These are phyloP conservation scores for Candida ipomoeae DNA, from an alignment of 805 yeast species.

Conservation along the genomic window DNA sequence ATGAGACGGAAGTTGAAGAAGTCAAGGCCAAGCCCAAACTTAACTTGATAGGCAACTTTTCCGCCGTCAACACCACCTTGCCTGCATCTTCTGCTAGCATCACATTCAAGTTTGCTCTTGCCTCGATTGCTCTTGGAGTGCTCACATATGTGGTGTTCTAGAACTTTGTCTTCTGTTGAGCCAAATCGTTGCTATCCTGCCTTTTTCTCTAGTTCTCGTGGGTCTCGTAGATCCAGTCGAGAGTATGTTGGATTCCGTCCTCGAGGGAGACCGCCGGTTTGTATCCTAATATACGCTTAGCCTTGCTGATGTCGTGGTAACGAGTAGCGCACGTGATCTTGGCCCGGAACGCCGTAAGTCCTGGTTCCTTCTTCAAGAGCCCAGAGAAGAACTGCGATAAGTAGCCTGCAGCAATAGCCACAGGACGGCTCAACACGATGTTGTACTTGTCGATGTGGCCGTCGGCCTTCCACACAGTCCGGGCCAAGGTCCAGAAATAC, in stretches of 20 bases:
- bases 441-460: constrained; percentile 72
- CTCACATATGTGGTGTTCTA: constrained; percentile 5
- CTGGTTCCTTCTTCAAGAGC: constrained; percentile 77
- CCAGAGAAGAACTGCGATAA: constrained; percentile 71
- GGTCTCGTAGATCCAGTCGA: constrained; percentile 85
- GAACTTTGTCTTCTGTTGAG: not conserved
- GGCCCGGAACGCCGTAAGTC: constrained; percentile 94
- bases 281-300: constrained; percentile 73
- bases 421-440: constrained; percentile 63
- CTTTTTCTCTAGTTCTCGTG: constrained; percentile 10
- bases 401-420: constrained; percentile 82
- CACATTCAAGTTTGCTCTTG: constrained; percentile 2
- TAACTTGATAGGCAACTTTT: constrained; percentile 7
- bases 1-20: not conserved
- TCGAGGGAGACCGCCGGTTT: constrained; percentile 73
- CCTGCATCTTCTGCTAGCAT: constrained; percentile 6
- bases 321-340: constrained; percentile 88
- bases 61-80: not conserved
- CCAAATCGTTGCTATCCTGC: not conserved
- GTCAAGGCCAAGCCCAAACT: constrained; percentile 7
- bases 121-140: constrained; percentile 4
- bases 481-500: constrained; percentile 94
- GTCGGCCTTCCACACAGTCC: constrained; percentile 96
- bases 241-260: constrained; percentile 72
- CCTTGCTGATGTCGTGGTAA: constrained; percentile 88